phyloP scores from a whole-genome alignment of 176 grass and related monocot species.

The Elymus sibiricus region DNA sequence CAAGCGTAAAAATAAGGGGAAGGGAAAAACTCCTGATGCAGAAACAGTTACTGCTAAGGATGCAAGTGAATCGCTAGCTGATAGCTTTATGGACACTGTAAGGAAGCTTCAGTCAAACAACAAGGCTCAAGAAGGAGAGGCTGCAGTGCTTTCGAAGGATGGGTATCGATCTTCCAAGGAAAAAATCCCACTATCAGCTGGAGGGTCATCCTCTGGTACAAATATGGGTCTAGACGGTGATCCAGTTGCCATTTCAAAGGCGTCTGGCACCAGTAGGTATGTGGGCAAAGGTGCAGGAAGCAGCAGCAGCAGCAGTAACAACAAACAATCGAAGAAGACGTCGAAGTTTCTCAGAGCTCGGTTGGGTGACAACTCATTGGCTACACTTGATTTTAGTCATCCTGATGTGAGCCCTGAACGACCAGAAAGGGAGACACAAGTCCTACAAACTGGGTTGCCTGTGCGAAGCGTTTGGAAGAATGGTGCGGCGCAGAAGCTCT shows the following conservation, averaged over 20 bases:
- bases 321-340: constrained; percentile 53
- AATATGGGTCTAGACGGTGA: constrained; percentile 7
- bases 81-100: constrained; percentile 56
- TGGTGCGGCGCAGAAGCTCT: constrained; percentile 73
- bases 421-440: constrained; percentile 26
- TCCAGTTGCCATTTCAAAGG: constrained; percentile 8
- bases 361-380: constrained; percentile 57
- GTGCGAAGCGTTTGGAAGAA: constrained; percentile 75
- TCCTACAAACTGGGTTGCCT: constrained; percentile 23
- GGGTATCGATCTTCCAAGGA: constrained; percentile 74
- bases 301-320: constrained; percentile 10
- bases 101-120: constrained; percentile 57
- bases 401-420: constrained; percentile 33
- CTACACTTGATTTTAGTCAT: constrained; percentile 41
- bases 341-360: constrained; percentile 69
- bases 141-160: constrained; percentile 71
- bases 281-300: background rate
- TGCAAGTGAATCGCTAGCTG: constrained; percentile 31
- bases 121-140: constrained; percentile 47
- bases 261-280: constrained; percentile 19
- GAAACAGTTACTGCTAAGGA: constrained; percentile 45
- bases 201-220: constrained; percentile 18
- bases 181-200: constrained; percentile 19
- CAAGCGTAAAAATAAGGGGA: constrained; percentile 50
- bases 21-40: constrained; percentile 33